Evolutionary conservation across 2,329 filamentous ascomycete species (phyloP), one percentile per base, ranked within the genome.

Genomic region (Diaporthe helianthi): DNA sequence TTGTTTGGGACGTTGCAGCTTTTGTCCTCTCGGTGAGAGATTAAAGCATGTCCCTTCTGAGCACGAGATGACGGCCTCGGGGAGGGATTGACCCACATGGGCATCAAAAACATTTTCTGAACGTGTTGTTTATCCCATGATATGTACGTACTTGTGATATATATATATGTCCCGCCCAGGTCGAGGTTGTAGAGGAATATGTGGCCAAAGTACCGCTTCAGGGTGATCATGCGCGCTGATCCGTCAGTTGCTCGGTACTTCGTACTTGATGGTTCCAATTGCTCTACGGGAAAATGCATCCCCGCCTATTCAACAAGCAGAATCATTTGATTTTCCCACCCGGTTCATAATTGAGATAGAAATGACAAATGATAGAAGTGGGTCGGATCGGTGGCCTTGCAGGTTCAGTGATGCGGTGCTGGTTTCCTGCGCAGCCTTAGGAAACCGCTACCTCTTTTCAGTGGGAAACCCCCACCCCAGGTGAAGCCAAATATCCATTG

Each of bases 311-410:
- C 12, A 29, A 63, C 15, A 7, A 22, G 31, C 44, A 31, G 36
- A 10, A 10, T 49, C 49, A 63, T 63, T 49, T 44, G 58, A 63
- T 63, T 24, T 24, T 29, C n/a, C 44, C 24, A 3, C 58, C 51
- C 29, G n/a, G 19, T 49, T 24, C 41, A 63, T 49, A 44, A 63
- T 49, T 1, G 22, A 29, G 26, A 49, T 5, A 33, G 22, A 63
- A 63, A 49, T 63, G 58, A 63, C 58, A 63, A 63, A 63, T 63
- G 58, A 63, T 49, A 49, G 58, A 4, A 36, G 58, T 49, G 58
- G 19, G n/a, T 49, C 55, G 12, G 15, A 13, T 31, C 29, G n/a
- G 44, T 60, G 17, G 33, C 22, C 54, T 29, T 49, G n/a, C n/a
- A 24, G 12, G 9, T 63, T 22, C 22, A 60, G 29, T 33, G 19